A percentile compares a stretch with the other conserved stretches of the same genome.
Evolutionary conservation across 1,139 yeast species (phyloP).

Genomic region (Geotrichum citri-aurantii): DNA sequence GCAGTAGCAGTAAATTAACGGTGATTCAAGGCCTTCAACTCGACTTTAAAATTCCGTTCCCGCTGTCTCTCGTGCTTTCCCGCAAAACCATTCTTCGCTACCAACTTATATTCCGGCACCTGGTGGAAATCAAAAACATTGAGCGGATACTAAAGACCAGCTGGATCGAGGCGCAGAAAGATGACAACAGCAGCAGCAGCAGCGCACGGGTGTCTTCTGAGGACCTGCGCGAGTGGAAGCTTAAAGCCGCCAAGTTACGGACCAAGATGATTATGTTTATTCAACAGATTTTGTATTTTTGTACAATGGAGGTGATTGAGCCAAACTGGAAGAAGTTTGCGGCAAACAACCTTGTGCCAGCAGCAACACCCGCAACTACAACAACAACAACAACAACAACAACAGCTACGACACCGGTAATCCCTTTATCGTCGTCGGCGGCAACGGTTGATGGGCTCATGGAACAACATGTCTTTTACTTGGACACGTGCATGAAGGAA

Average conservation of each 20-base stretch:
- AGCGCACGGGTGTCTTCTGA: no score
- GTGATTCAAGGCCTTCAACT: constrained; percentile 58
- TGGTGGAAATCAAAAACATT: constrained; percentile 57
- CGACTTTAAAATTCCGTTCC: constrained; percentile 74
- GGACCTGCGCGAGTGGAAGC: constrained; percentile 49
- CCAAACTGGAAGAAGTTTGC: constrained; percentile 46
- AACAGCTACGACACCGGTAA: no score
- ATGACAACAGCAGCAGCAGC: no score
- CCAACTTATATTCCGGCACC: constrained; percentile 72
- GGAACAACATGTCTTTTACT: constrained; percentile 48
- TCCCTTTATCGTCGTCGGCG: constrained; percentile 9
- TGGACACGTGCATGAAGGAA: constrained; percentile 62
- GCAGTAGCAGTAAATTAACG: constrained; percentile 21
- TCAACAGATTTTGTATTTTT: constrained; percentile 50
- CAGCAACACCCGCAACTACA: no score
- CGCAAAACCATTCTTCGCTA: constrained; percentile 70
- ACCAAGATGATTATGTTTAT: constrained; percentile 58
- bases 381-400: no score
- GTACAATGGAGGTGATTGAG: constrained; percentile 58
- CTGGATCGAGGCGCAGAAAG: constrained; percentile 68
- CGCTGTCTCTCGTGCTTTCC: constrained; percentile 68
- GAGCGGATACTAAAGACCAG: constrained; percentile 55
- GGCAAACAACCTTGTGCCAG: constrained; percentile 25
- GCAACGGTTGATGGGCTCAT: constrained; percentile 50
- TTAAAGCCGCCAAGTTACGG: constrained; percentile 52